Percentiles rank a stretch among this genome's conserved stretches.
Evolutionary conservation across 2,329 filamentous ascomycete genomes (phyloP).

Genomic region (Pyrenochaeta sp.): DNA sequence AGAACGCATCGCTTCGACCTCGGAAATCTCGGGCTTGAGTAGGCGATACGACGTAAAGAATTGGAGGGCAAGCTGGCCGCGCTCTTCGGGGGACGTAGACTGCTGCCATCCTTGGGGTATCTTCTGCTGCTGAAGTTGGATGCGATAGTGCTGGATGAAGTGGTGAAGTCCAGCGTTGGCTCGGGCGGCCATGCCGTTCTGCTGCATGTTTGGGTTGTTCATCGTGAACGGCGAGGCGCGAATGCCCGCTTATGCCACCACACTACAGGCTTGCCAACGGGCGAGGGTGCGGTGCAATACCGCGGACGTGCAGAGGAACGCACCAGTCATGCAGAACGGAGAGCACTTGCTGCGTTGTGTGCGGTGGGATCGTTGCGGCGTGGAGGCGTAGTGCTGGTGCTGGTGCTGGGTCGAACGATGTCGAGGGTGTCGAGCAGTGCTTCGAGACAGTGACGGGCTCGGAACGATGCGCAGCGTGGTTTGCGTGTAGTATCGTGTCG

Average conservation of each 20-base stretch:
- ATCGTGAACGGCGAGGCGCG: constrained; percentile 28
- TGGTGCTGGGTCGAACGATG: constrained; percentile 6
- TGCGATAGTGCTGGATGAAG: constrained; percentile 40
- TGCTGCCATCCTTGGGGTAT: constrained; percentile 46
- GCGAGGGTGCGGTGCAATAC: constrained; percentile 27
- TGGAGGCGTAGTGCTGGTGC: constrained; percentile 5
- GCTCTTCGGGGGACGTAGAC: constrained; percentile 40
- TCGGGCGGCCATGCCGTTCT: constrained; percentile 31
- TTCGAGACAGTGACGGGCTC: constrained; percentile 6
- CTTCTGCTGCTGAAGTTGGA: constrained; percentile 37
- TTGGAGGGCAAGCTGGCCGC: constrained; percentile 41
- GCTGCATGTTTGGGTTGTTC: constrained; percentile 47
- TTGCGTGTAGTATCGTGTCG: neutral
- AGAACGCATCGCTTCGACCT: constrained; percentile 37
- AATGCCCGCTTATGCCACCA: constrained; percentile 2
- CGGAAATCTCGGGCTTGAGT: constrained; percentile 41
- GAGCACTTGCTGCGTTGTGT: constrained; percentile 1
- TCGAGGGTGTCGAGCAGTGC: constrained; percentile 3
- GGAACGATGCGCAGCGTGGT: neutral
- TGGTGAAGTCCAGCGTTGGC: constrained; percentile 32
- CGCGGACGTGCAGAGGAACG: constrained; percentile 20
- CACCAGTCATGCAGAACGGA: constrained; percentile 31
- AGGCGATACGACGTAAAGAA: constrained; percentile 45
- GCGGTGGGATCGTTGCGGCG: constrained; percentile 1
- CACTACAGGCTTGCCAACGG: constrained; percentile 7